A percentile compares a stretch with the other conserved stretches of the same genome.
These are phyloP conservation scores for Vaccinium corymbosum DNA, from an alignment of 148 eudicot species.

Conservation along the genomic window DNA sequence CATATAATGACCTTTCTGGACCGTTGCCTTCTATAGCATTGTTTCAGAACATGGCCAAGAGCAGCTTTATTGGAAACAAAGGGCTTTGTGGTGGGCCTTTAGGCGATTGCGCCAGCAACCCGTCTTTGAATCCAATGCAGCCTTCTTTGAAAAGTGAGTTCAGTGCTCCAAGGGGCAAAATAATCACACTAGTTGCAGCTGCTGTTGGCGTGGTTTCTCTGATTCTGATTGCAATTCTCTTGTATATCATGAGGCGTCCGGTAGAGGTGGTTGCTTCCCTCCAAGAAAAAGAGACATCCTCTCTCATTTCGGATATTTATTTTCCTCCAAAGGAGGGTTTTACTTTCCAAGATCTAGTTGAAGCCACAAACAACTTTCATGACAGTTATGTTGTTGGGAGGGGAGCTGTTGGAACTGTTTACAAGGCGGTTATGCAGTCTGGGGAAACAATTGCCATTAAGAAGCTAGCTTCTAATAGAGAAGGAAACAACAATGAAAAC, in stretches of 20 bases:
- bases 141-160: slow-evolving; percentile 23
- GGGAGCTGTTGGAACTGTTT: slow-evolving; percentile 90
- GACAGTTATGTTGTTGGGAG: slow-evolving; percentile 68
- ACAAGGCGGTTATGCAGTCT: slow-evolving; percentile 77
- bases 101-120: slow-evolving; percentile 35
- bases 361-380: slow-evolving; percentile 76
- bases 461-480: slow-evolving; percentile 85
- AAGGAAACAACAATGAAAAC: slow-evolving; percentile 53
- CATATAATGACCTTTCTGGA: slow-evolving; percentile 72
- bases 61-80: slow-evolving; percentile 66
- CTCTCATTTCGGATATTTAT: slow-evolving; percentile 73
- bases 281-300: slow-evolving; percentile 38
- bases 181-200: slow-evolving; percentile 51
- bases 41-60: slow-evolving; percentile 63
- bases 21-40: slow-evolving; percentile 64
- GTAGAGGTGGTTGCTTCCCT: slow-evolving; percentile 46
- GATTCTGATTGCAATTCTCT: slow-evolving; percentile 51
- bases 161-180: slow-evolving; percentile 45
- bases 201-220: slow-evolving; percentile 81
- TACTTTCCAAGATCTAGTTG: slow-evolving; percentile 79
- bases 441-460: slow-evolving; percentile 76
- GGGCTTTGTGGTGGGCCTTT: slow-evolving; percentile 86
- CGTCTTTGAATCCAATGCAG: slow-evolving; percentile 28
- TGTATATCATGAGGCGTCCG: slow-evolving; percentile 48
- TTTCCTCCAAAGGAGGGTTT: slow-evolving; percentile 92